Conservation (phyloP, 208 protist genomes). For the Leptomonas seymouri region DNA sequence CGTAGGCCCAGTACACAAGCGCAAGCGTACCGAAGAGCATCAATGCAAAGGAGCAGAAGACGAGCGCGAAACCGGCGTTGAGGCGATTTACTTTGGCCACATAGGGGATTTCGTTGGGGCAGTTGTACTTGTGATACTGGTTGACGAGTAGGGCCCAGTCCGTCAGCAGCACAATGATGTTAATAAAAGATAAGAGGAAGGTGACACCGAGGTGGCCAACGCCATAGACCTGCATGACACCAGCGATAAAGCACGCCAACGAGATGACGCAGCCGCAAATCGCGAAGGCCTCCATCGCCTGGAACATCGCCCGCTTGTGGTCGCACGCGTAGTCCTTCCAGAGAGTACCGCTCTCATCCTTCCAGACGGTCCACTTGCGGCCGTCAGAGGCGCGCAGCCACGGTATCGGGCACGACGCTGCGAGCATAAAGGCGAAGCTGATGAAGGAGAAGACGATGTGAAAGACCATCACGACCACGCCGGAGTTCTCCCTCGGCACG, state of each 20-base stretch:
- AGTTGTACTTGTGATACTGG: conserved; percentile 62
- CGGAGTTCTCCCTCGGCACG: conserved; percentile 33
- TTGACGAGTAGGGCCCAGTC: conserved; percentile 49
- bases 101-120: conserved; percentile 35
- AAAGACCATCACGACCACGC: conserved; percentile 30
- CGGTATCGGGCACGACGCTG: conserved; percentile 47
- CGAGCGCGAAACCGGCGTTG: conserved; percentile 46
- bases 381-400: conserved; percentile 42
- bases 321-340: conserved; percentile 44
- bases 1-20: conserved; percentile 38
- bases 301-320: conserved; percentile 49
- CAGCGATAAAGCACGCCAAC: conserved; percentile 35
- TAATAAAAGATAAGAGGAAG: conserved; percentile 27
- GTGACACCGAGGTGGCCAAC: conserved; percentile 52
- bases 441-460: conserved; percentile 41
- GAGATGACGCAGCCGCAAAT: conserved; percentile 38
- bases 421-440: conserved; percentile 50
- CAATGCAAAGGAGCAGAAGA: conserved; percentile 42
- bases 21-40: conserved; percentile 38
- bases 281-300: conserved; percentile 53
- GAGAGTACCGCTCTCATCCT: conserved; percentile 20
- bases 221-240: conserved; percentile 37
- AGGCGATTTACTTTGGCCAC: conserved; percentile 45
- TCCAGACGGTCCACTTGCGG: conserved; percentile 57
- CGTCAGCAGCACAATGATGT: conserved; percentile 32